Base-by-base conservation (phyloP, 2,329 filamentous ascomycete genomes). In the Sporothrix dimorphospora region DNA sequence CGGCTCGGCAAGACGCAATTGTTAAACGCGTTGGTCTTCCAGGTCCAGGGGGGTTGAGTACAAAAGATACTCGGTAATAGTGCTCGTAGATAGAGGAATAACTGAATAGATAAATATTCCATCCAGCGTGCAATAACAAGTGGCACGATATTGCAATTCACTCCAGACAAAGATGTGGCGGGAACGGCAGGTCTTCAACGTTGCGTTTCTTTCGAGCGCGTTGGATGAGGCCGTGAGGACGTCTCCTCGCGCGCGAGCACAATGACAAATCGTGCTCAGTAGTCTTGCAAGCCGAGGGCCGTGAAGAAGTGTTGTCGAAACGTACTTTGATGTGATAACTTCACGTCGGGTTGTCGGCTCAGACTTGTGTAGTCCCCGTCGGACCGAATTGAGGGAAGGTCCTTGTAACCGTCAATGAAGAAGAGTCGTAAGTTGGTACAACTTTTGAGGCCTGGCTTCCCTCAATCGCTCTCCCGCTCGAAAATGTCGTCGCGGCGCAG, bases 401-500 rank as follows among this genome's bases (percentile, higher is more conserved):
- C n/a, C n/a, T n/a, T n/a, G n/a, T n/a, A n/a, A n/a, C n/a, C n/a
- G n/a, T n/a, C n/a, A n/a, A n/a, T n/a, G n/a, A 34, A 34, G 30
- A 34, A n/a, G n/a, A n/a, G n/a, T n/a, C n/a, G n/a, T n/a, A n/a
- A n/a, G n/a, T n/a, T n/a, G n/a, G n/a, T n/a, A n/a, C n/a, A n/a
- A n/a, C n/a, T n/a, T n/a, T n/a, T n/a, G n/a, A n/a, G n/a, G n/a
- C n/a, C n/a, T n/a, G n/a, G n/a, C n/a, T n/a, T n/a, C n/a, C n/a
- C n/a, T 73, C 70, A 83, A 63, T 82, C 82, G 61, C 85, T 82
- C 49, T 85, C 86, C 74, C 88, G 83, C 79, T 96, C 91, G 70
- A 94, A 93, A 47, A 97, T 97, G 78, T 97, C 92, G 59, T 89
- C 89, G 74, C 89, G 88, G 4, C 88, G 89, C 59, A 97, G 80